A percentile compares a stretch with the other conserved stretches of the same genome.
Conservation (phyloP, 352 stramenopile species). For the Phytophthora hybrid region DNA sequence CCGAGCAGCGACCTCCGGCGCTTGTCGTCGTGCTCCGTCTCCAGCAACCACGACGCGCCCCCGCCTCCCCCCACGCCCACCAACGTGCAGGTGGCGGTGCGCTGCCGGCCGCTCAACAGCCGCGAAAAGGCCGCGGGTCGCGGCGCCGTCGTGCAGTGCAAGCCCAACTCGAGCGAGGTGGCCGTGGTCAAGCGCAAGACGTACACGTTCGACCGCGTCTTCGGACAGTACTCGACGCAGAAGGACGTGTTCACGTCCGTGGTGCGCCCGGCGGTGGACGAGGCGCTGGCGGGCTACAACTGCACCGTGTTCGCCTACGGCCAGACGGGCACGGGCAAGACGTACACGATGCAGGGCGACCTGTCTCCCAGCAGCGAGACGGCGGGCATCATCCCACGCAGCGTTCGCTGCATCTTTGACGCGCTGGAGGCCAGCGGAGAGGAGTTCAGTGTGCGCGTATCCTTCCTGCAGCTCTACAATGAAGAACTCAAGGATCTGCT, state of each 20-base stretch:
- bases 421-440: conserved; percentile 89
- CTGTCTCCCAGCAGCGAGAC: conserved; percentile 87
- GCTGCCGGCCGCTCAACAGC: conserved; percentile 90
- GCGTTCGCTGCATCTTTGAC: conserved; percentile 96
- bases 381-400: conserved; percentile 96
- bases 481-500: conserved; percentile 97
- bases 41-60: conserved; percentile 11
- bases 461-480: conserved; percentile 99
- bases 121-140: conserved; percentile 85
- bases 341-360: conserved; percentile 98
- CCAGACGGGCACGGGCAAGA: conserved; percentile 98
- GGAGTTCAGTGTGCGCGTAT: conserved; percentile 95
- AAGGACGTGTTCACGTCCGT: conserved; percentile 96
- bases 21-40: conserved; percentile 36
- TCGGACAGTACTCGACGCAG: conserved; percentile 96
- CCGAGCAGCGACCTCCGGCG: conserved; percentile 21
- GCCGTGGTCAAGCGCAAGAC: conserved; percentile 89
- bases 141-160: conserved; percentile 87
- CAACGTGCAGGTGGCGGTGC: conserved; percentile 92
- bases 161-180: conserved; percentile 87
- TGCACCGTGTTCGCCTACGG: conserved; percentile 98
- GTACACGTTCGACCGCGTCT: conserved; percentile 94
- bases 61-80: conserved; percentile 43
- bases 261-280: conserved; percentile 95
- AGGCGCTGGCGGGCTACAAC: conserved; percentile 97